Evolutionary conservation across 2,329 filamentous ascomycete species (phyloP).

Genomic region (Hypoxylon sp.): DNA sequence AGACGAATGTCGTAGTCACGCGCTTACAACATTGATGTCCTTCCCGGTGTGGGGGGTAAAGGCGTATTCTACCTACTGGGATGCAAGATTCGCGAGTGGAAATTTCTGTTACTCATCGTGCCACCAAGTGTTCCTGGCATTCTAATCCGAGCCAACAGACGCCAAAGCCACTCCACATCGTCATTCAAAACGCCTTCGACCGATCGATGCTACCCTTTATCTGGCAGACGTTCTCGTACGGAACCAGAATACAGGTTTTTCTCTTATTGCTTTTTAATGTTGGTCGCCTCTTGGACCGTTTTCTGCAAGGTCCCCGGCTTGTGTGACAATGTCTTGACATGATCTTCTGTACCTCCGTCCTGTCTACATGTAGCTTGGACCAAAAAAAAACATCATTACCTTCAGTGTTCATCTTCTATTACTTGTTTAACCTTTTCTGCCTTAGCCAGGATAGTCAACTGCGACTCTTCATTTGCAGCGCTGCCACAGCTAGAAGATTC

Average conservation of each 20-base stretch:
- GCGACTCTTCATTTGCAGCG: slow-evolving; percentile 18
- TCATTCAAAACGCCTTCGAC: slow-evolving; percentile 15
- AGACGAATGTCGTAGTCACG: slow-evolving; percentile 19
- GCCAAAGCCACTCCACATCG: slow-evolving; percentile 33
- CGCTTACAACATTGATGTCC: slow-evolving; percentile 42
- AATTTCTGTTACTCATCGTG: slow-evolving; percentile 24
- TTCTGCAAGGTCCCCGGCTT: slow-evolving; percentile 45
- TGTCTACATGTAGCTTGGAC: slow-evolving; percentile 26
- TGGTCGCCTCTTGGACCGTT: slow-evolving; percentile 46
- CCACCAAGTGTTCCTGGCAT: slow-evolving; percentile 29
- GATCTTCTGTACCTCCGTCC: slow-evolving; percentile 6
- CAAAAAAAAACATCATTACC: slow-evolving; percentile 18
- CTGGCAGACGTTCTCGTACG: slow-evolving; percentile 41
- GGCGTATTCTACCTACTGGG: slow-evolving; percentile 19
- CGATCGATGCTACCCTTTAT: slow-evolving; percentile 39
- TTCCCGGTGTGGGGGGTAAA: slow-evolving; percentile 43
- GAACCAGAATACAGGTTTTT: slow-evolving; percentile 38
- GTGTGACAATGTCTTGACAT: slow-evolving; percentile 39
- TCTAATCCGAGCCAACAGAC: slow-evolving; percentile 35
- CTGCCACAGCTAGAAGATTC: slow-evolving; percentile 19
- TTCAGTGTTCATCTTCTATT: slow-evolving; percentile 17
- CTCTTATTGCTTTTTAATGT: slow-evolving; percentile 35
- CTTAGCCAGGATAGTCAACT: slow-evolving; percentile 19
- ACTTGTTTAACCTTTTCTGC: slow-evolving; percentile 29
- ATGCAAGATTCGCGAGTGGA: slow-evolving; percentile 37